Evolutionary conservation across 2,329 filamentous ascomycete genomes (phyloP).

Genomic region (Diaporthe aspalathi): DNA sequence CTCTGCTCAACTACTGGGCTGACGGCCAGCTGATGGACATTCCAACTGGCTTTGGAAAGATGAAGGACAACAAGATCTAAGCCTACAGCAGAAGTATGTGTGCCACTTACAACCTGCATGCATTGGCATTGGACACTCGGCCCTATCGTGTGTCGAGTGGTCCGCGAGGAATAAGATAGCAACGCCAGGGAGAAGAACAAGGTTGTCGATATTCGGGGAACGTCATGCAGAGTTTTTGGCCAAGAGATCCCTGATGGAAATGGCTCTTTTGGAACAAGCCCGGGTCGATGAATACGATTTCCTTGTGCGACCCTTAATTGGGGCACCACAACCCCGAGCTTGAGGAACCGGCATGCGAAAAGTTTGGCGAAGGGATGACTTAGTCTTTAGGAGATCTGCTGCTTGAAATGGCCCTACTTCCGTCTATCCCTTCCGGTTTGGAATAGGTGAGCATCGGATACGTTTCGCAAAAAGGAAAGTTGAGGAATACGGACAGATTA

Average conservation of each 20-base stretch:
- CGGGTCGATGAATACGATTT: neutral
- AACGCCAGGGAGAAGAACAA: neutral
- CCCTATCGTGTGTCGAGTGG: no score
- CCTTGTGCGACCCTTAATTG: neutral
- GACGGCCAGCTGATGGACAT: slow-evolving; percentile 20
- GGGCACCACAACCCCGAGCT: neutral
- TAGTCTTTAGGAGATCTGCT: neutral
- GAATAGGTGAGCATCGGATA: slow-evolving; percentile 4
- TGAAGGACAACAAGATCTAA: slow-evolving; percentile 21
- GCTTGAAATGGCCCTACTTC: neutral
- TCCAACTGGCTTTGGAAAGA: slow-evolving; percentile 6
- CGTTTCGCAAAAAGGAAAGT: neutral
- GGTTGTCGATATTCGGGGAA: neutral
- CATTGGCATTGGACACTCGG: neutral
- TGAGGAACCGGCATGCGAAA: neutral
- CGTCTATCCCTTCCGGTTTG: neutral
- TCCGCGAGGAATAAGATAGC: neutral
- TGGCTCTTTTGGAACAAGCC: slow-evolving; percentile 21
- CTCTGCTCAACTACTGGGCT: slow-evolving; percentile 45
- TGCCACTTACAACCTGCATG: neutral
- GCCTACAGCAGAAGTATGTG: neutral
- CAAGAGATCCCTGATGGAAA: slow-evolving; percentile 4
- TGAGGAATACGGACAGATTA: slow-evolving; percentile 2
- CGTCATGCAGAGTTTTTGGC: neutral
- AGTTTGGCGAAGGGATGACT: neutral